Conservation (phyloP, 1,284 basidiomycete genomes). For the Neolentinus lepideus region DNA sequence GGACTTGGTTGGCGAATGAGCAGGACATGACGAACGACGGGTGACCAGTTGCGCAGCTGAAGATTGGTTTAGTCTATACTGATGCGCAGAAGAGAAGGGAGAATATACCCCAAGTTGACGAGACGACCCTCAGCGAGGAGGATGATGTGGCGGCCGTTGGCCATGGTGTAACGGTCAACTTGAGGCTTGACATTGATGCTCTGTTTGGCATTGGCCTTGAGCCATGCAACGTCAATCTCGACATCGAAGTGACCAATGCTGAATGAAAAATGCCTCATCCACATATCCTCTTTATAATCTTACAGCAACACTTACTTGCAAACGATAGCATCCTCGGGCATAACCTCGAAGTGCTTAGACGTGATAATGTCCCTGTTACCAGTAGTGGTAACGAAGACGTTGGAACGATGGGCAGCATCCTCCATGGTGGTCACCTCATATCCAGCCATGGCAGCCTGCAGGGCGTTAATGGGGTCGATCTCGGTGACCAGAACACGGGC, state of each 20-base stretch:
- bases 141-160: constrained; percentile 89
- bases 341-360: constrained; percentile 85
- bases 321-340: constrained; percentile 99
- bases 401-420: constrained; percentile 82
- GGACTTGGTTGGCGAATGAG: constrained; percentile 98
- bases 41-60: constrained; percentile 81
- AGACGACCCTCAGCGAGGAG: constrained; percentile 98
- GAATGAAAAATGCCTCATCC: constrained; percentile 3
- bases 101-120: constrained; percentile 92
- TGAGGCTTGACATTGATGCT: constrained; percentile 97
- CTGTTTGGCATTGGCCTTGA: constrained; percentile 88
- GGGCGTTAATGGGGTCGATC: constrained; percentile 99
- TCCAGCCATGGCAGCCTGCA: constrained; percentile 99
- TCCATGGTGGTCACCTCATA: constrained; percentile 99
- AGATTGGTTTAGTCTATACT: constrained; percentile 2
- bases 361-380: constrained; percentile 99
- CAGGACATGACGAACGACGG: constrained; percentile 99
- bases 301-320: constrained; percentile 82
- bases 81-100: neutral
- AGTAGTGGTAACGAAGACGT: constrained; percentile 98
- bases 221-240: constrained; percentile 98
- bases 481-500: constrained; percentile 95
- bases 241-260: constrained; percentile 99
- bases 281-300: too few relatives aligned
- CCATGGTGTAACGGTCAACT: constrained; percentile 96